These are phyloP conservation scores for Aspergillus pseudoglaucus DNA, from an alignment of 2,329 filamentous ascomycete genomes.

Conservation along the genomic window DNA sequence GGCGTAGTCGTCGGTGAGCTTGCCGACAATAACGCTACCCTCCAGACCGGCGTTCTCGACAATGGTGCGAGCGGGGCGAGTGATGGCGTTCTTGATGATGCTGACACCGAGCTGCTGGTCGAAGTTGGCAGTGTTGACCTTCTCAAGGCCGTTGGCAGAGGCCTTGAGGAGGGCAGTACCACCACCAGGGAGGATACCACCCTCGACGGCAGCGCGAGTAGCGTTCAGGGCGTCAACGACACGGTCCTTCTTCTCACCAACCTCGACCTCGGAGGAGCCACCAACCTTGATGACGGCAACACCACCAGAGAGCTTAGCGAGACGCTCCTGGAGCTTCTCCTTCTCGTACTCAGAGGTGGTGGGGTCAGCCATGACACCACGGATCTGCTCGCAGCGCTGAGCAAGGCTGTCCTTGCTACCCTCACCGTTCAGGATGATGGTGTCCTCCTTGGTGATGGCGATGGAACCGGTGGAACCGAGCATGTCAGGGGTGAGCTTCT, in stretches of 20 bases:
- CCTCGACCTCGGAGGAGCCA: conserved; percentile 94
- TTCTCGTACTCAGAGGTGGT: conserved; percentile 98
- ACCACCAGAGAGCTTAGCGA: conserved; percentile 97
- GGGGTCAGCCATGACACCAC: conserved; percentile 89
- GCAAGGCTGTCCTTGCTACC: conserved; percentile 88
- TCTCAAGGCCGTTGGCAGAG: conserved; percentile 74
- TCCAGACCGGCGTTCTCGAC: conserved; percentile 97
- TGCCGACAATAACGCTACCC: conserved; percentile 93
- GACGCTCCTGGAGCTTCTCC: conserved; percentile 99
- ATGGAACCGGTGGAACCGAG: conserved; percentile 96
- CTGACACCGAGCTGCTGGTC: conserved; percentile 97
- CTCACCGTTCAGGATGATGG: conserved; percentile 95
- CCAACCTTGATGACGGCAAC: conserved; percentile 99
- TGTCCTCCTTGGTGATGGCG: conserved; percentile 99
- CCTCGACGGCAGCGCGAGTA: conserved; percentile 95
- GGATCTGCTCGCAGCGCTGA: conserved; percentile 98
- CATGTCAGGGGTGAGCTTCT: conserved; percentile 94
- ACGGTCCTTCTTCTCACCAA: conserved; percentile 99
- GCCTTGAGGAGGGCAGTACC: conserved; percentile 98
- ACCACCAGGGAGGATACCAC: conserved; percentile 97
- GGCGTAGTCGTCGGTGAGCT: conserved; percentile 91
- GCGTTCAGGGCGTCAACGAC: conserved; percentile 98
- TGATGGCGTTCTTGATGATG: conserved; percentile 98
- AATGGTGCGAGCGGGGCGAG: conserved; percentile 85
- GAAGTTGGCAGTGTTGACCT: conserved; percentile 88